These are phyloP conservation scores for Sugiyamaella pinicola DNA, from an alignment of 1,139 yeast genomes.

Conservation along the genomic window DNA sequence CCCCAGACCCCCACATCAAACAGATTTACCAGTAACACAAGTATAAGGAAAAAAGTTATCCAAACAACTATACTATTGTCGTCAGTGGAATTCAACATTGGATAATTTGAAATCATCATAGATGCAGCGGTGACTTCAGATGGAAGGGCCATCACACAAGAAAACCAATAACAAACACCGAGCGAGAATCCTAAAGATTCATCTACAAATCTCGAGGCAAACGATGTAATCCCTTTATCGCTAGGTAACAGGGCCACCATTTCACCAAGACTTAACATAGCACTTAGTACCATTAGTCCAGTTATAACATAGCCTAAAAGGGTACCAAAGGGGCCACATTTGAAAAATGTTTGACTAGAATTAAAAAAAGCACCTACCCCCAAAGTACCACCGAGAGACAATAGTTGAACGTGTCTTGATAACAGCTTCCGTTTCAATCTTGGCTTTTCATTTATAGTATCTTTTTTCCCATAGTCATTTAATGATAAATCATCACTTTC, in stretches of 20 bases:
- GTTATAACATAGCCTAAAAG: constrained; percentile 68
- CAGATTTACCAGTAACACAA: constrained; percentile 57
- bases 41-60: constrained; percentile 58
- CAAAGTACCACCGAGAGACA: constrained; percentile 78
- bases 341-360: constrained; percentile 75
- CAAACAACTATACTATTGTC: constrained; percentile 64
- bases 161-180: constrained; percentile 76
- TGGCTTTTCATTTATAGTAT: constrained; percentile 20
- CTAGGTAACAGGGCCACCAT: constrained; percentile 83
- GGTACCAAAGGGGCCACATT: constrained; percentile 84
- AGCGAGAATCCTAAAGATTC: constrained; percentile 84
- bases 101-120: constrained; percentile 69
- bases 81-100: constrained; percentile 51
- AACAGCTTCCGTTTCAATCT: constrained; percentile 55
- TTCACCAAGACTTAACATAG: constrained; percentile 79
- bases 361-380: constrained; percentile 81
- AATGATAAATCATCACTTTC: constrained; percentile 31
- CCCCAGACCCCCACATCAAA: constrained; percentile 74
- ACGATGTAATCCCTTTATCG: constrained; percentile 63
- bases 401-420: constrained; percentile 75
- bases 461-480: constrained; percentile 17
- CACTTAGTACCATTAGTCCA: constrained; percentile 66
- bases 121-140: constrained; percentile 81
- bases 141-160: constrained; percentile 73
- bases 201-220: constrained; percentile 78